Evolutionary conservation across 1,284 basidiomycete species (phyloP), one percentile per base, ranked within the genome.

Genomic region (Irpex sp.): DNA sequence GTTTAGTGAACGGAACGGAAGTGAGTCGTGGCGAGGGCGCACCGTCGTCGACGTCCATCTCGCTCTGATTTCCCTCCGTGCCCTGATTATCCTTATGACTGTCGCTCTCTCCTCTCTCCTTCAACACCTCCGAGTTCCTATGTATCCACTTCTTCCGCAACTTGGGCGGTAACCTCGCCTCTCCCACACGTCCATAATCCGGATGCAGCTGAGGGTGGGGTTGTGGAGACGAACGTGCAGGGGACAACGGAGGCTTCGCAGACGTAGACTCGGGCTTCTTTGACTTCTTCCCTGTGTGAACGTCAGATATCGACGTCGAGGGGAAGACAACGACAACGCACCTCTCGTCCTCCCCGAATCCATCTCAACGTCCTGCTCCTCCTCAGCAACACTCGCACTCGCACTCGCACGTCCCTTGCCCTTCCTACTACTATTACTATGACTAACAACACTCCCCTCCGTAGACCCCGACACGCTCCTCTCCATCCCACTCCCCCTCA

Each of bases 91-190:
- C n/a, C 11, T 26, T 26, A 3, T 62, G 59, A 48, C 61, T 37
- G n/a, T 64, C 60, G 55, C 11, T 58, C 52, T 64, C 69, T 40
- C 59, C 67, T 63, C 68, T 64, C 52, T 72, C 68, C 8, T 69
- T 70, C 55, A 76, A 62, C n/a, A 68, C 71, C 51, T 77, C 75
- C 15, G 67, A 64, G 31, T 68, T 73, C 57, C 71, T 68, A 36
- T 74, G 75, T 15, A 78, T 75, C 82, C 81, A 86, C 44, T 75
- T 70, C 69, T 86, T 89, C 47, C 88, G 78, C 82, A 90, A 81
- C 72, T 85, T 85, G 5, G 87, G 87, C 3, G 87, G 88, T 70
- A 89, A 77, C 60, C 74, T 74, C 8, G 78, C 78, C 66, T 86
- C 77, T 69, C 54, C 54, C 26, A 56, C 54, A 34, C 7, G 19